Percentiles rank a stretch among this genome's conserved stretches.
Evolutionary conservation across 2,329 filamentous ascomycete genomes (phyloP).

Genomic region (Truncatella angustata): DNA sequence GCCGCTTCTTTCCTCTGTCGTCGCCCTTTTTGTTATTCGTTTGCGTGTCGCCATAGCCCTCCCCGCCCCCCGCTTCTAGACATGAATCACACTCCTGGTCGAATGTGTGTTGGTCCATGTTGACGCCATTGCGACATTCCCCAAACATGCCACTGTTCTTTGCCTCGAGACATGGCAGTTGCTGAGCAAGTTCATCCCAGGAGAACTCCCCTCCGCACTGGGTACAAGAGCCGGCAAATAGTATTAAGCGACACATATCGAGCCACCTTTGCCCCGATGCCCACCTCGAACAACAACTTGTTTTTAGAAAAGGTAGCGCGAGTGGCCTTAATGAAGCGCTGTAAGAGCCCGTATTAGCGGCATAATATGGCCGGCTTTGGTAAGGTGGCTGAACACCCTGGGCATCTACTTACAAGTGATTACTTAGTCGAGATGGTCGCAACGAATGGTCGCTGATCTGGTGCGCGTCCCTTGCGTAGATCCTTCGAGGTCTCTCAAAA

Average conservation of each 20-base stretch:
- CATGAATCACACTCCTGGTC: constrained; percentile 48
- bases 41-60: constrained; percentile 34
- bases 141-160: constrained; percentile 48
- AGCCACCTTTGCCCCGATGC: not conserved
- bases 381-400: not conserved
- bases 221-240: constrained; percentile 43
- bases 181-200: constrained; percentile 44
- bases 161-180: constrained; percentile 46
- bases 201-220: constrained; percentile 38
- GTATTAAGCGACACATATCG: constrained; percentile 45
- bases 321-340: not conserved
- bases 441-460: constrained; percentile 6
- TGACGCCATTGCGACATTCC: constrained; percentile 38
- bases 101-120: constrained; percentile 41
- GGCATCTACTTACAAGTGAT: not conserved
- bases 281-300: not conserved
- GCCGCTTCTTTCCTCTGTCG: constrained; percentile 8
- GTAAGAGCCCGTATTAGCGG: no score
- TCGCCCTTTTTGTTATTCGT: constrained; percentile 10
- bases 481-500: constrained; percentile 3
- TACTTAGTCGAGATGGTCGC: constrained; percentile 6
- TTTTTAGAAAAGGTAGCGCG: no score
- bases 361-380: not conserved
- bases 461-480: constrained; percentile 3
- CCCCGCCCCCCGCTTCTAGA: constrained; percentile 37